Conservation (phyloP, 2,329 filamentous ascomycete species). For the Fusarium pseudonygamai region DNA sequence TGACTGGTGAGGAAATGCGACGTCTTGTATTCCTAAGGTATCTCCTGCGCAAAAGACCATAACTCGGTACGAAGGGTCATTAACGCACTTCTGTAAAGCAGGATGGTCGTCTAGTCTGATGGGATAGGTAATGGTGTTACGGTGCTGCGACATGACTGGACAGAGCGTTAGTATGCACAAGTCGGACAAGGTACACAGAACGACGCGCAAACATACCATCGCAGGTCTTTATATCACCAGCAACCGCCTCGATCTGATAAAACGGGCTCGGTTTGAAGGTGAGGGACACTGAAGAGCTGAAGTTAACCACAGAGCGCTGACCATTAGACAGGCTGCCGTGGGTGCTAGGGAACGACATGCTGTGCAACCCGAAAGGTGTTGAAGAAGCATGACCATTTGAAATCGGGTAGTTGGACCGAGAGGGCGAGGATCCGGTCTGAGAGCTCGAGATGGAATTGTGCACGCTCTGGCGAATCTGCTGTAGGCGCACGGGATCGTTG, state of each 20-base stretch:
- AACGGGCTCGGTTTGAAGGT: slow-evolving; percentile 82
- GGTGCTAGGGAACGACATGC: slow-evolving; percentile 35
- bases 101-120: slow-evolving; percentile 62
- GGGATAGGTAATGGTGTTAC: slow-evolving; percentile 57
- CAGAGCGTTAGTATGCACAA: slow-evolving; percentile 9
- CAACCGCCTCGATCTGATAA: slow-evolving; percentile 73
- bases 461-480: slow-evolving; percentile 57
- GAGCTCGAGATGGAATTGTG: slow-evolving; percentile 47
- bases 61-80: slow-evolving; percentile 72
- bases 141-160: slow-evolving; percentile 64
- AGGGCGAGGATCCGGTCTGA: slow-evolving; percentile 30
- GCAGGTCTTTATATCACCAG: slow-evolving; percentile 73
- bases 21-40: slow-evolving; percentile 72
- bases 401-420: slow-evolving; percentile 27
- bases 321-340: slow-evolving; percentile 32
- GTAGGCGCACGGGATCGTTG: slow-evolving; percentile 53
- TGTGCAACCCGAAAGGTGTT: slow-evolving; percentile 19
- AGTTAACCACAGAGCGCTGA: slow-evolving; percentile 25
- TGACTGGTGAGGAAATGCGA: slow-evolving; percentile 90
- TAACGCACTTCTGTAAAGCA: slow-evolving; percentile 63
- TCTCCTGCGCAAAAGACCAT: slow-evolving; percentile 86
- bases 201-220: slow-evolving; percentile 67
- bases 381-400: slow-evolving; percentile 17
- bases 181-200: neutral
- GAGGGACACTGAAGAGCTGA: slow-evolving; percentile 29